These are phyloP conservation scores for Lentithecium fluviatile DNA, from an alignment of 495 filamentous ascomycete species.

Conservation along the genomic window DNA sequence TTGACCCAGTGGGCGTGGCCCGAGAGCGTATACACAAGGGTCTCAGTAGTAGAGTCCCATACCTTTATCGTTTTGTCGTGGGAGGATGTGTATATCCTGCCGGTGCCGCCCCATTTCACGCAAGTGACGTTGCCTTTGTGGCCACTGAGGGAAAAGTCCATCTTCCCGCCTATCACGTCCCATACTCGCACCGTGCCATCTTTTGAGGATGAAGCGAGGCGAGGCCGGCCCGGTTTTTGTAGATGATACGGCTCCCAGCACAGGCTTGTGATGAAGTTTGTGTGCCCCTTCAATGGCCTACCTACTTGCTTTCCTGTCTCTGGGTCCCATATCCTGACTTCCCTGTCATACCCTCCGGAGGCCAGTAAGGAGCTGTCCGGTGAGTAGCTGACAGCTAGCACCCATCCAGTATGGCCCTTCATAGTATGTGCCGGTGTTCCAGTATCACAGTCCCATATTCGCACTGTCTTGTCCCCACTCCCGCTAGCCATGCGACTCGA, in stretches of 20 bases:
- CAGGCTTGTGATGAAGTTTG: conserved; percentile 83
- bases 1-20: conserved; percentile 95
- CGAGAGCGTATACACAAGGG: conserved; percentile 72
- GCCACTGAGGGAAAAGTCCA: conserved; percentile 77
- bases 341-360: conserved; percentile 92
- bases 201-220: conserved; percentile 85
- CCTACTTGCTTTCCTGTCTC: conserved; percentile 76
- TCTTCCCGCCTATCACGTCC: conserved; percentile 74
- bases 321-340: conserved; percentile 85
- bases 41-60: conserved; percentile 79
- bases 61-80: conserved; percentile 93
- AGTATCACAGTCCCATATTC: conserved; percentile 94
- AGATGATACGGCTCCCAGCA: conserved; percentile 95
- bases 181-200: conserved; percentile 88
- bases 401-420: conserved; percentile 93
- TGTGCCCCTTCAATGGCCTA: conserved; percentile 79
- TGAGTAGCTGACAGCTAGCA: conserved; percentile 81
- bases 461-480: conserved; percentile 85
- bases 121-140: conserved; percentile 87
- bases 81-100: conserved; percentile 81
- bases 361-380: conserved; percentile 79
- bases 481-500: conserved; percentile 84
- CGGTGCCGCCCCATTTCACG: conserved; percentile 91
- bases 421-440: conserved; percentile 86
- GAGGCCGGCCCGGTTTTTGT: conserved; percentile 68